Conservation (phyloP, 1,284 basidiomycete genomes). For the Coriolopsis trogii region DNA sequence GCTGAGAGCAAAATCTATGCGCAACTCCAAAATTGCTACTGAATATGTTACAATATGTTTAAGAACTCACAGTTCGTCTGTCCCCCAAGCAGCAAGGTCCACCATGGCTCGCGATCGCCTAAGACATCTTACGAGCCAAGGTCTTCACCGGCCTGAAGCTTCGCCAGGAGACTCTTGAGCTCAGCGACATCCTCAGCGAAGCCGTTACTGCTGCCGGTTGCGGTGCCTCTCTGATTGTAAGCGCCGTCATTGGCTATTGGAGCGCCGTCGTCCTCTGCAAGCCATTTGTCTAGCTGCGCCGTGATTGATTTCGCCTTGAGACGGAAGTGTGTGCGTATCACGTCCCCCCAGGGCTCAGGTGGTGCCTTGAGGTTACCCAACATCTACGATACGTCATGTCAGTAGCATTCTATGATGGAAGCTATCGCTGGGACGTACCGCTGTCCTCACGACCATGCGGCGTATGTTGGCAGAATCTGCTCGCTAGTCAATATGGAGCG, state of each 20-base stretch:
- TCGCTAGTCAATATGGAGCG: conserved; percentile 1
- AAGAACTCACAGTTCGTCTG: no score
- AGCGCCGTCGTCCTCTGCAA: conserved; percentile 71
- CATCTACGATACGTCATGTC: conserved; percentile 57
- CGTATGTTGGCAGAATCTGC: conserved; percentile 85
- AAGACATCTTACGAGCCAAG: background rate
- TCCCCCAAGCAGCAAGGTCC: background rate
- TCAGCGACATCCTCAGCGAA: conserved; percentile 71
- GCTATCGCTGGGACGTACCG: conserved; percentile 50
- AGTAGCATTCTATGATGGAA: background rate
- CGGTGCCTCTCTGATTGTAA: conserved; percentile 32
- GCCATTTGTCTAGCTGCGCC: conserved; percentile 81
- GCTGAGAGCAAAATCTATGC: no score
- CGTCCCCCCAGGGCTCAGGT: conserved; percentile 80
- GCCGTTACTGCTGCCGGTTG: conserved; percentile 52
- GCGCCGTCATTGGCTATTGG: conserved; percentile 54
- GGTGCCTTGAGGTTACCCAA: conserved; percentile 81
- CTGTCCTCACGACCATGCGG: conserved; percentile 85
- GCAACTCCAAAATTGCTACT: background rate
- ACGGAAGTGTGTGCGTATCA: conserved; percentile 89
- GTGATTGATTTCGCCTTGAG: conserved; percentile 75
- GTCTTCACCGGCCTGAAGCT: conserved; percentile 40
- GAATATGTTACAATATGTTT: background rate
- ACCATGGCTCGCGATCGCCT: background rate
- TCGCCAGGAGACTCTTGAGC: conserved; percentile 57